Base-by-base conservation (phyloP, 768 basidiomycete genomes). In the Gloeophyllum trabeum region DNA sequence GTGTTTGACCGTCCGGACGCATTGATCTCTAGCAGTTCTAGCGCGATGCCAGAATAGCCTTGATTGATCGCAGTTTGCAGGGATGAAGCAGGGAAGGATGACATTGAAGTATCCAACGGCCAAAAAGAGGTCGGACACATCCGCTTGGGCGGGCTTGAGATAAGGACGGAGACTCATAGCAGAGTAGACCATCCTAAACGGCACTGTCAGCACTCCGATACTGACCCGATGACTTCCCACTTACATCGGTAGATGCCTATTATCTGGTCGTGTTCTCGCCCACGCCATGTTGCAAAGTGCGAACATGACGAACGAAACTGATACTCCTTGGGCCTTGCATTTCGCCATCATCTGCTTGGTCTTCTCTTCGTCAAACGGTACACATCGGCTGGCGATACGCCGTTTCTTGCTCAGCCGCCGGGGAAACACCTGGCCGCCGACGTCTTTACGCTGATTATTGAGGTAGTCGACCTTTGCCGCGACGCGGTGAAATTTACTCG, bases 31-130 rank as follows among this genome's bases (percentile, higher is more conserved):
- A 13, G 82, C 81, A 25, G 61, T 59, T 14, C 69, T 72, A 12
- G 85, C 82, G 42, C 86, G 75, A 46, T 76, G 76, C 86, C 86
- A 90, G 58, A 90, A 83, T 1, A 66, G 70, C 22, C 21, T 69
- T 48, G 25, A 70, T 60, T 21, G 43, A 41, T 3, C 49, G 6
- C 51, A 50, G 20, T 62, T 62, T 12, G 51, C 43, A n/a, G 81
- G 79, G 19, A 84, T 52, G 61, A 89, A 85, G 16, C 70, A 65
- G 1, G 88, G 86, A 5, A 92, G 75, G 43, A 88, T 62, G 49
- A 92, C 69, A 59, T 88, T 89, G 68, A 82, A 85, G 61, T 83
- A 86, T 3, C 81, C 78, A 43, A 86, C 75, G n/a, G 81, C 75
- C 24, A 88, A 67, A 64, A 79, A 85, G 79, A 82, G 87, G 62